Base-by-base conservation (phyloP, 305 asterid genomes). In the Ilex paraguariensis region DNA sequence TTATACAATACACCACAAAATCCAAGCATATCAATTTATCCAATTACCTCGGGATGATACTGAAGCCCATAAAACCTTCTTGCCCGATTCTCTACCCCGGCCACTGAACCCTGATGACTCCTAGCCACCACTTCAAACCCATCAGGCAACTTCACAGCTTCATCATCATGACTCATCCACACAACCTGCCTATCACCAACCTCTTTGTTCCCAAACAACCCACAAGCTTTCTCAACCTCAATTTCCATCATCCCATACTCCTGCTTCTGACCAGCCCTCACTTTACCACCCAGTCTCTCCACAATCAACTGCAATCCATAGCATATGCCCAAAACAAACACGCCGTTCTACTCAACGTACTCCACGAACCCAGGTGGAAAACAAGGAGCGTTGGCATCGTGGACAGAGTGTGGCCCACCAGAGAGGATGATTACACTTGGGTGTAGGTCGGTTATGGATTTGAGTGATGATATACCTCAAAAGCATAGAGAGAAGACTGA, bases 161-260 rank as follows among this genome's bases (percentile, higher is more conserved):
- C 96, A 14, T 94, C 99, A 3, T 97, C 97, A 45, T 94, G 99
- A 66, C 97, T 90, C 99, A 93, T 93, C 99, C 99, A 93, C 69
- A 90, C 97, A 30, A 77, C 82, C 75, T 90, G 99, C 70, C 67
- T 77, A 67, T 88, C 96, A 67, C 98, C 99, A 65, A 73, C 66
- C 2, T 17, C 54, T 70, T 70, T 79, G 66, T 81, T 71, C 82
- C 93, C 95, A 80, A 84, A 90, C 66, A 94, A 64, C 17, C 86
- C 91, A 14, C 67, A 50, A 10, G n/a, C 72, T 65, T 73, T 72
- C 39, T 32, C 73, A 16, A 90, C 92, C 68, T 63, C 93, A 65
- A 93, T 86, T 57, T 76, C 93, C 97, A 87, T 90, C 73, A 95
- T 79, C 31, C 99, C 99, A 66, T 87, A 93, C 85, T 93, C 99